These are phyloP conservation scores for Vanilla planifolia DNA, from an alignment of 106 monocot species.

Conservation along the genomic window DNA sequence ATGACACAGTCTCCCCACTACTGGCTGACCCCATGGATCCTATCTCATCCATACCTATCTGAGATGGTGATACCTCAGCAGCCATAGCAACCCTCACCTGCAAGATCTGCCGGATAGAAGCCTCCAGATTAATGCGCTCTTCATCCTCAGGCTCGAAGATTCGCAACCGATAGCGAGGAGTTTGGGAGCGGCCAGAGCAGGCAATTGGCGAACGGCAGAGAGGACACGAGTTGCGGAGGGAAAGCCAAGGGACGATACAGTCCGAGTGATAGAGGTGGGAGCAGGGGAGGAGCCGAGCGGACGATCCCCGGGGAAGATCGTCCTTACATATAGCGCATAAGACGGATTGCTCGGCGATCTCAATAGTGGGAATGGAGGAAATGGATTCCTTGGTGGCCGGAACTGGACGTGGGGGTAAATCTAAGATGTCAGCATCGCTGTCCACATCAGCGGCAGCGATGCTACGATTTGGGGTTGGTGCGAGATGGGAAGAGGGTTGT, in stretches of 20 bases:
- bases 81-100: not conserved
- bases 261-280: constrained; percentile 63
- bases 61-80: constrained; percentile 10
- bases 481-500: constrained; percentile 12
- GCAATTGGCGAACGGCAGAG: constrained; percentile 48
- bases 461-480: not conserved
- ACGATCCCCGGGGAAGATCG: constrained; percentile 31
- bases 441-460: too few species aligned
- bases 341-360: constrained; percentile 31
- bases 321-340: constrained; percentile 76
- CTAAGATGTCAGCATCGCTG: constrained; percentile 17
- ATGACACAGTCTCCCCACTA: constrained; percentile 29
- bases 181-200: constrained; percentile 3
- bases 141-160: constrained; percentile 1
- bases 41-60: constrained; percentile 26
- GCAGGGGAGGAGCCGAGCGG: constrained; percentile 52
- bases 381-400: constrained; percentile 28
- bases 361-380: constrained; percentile 39
- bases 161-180: not conserved
- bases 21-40: constrained; percentile 19
- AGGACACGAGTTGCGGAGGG: constrained; percentile 60
- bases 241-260: constrained; percentile 72
- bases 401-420: constrained; percentile 3
- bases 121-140: not conserved
- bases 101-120: not conserved